Evolutionary conservation across 148 eudicot genomes (phyloP).

Genomic region (Rhododendron molle): DNA sequence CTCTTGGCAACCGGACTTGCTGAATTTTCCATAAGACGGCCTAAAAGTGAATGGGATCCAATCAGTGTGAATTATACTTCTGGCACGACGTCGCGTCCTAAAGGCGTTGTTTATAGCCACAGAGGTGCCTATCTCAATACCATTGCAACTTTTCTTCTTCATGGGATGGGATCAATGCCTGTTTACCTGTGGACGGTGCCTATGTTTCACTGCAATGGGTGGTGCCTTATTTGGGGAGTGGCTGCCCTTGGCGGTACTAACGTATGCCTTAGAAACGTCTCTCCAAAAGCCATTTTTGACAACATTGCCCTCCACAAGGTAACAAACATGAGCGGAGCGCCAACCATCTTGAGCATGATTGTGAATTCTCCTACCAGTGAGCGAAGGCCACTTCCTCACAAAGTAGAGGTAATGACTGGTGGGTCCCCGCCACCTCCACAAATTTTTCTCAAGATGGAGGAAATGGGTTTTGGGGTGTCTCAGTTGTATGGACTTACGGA

Average conservation of each 20-base stretch:
- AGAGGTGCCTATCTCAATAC: conserved; percentile 26
- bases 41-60: conserved; percentile 19
- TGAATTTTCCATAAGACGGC: conserved; percentile 8
- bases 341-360: conserved; percentile 24
- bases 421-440: conserved; percentile 31
- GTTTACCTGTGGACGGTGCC: conserved; percentile 31
- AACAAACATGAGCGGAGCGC: conserved; percentile 28
- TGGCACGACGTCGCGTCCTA: conserved; percentile 25
- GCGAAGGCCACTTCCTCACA: conserved; percentile 17
- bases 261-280: conserved; percentile 21
- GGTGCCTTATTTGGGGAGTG: conserved; percentile 27
- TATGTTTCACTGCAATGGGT: conserved; percentile 28
- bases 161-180: conserved; percentile 17
- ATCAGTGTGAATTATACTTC: conserved; percentile 26
- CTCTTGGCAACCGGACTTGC: conserved; percentile 11
- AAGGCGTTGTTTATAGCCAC: conserved; percentile 25
- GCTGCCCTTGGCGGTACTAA: conserved; percentile 30
- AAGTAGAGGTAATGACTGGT: conserved; percentile 21
- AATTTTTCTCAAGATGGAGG: conserved; percentile 33
- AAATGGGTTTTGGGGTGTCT: conserved; percentile 31
- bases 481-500: conserved; percentile 47
- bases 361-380: conserved; percentile 15
- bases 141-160: conserved; percentile 9
- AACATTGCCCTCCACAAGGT: conserved; percentile 24
- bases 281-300: conserved; percentile 25